phyloP scores from a whole-genome alignment of 2,329 filamentous ascomycete species.

The Davidsoniella eucalypti region DNA sequence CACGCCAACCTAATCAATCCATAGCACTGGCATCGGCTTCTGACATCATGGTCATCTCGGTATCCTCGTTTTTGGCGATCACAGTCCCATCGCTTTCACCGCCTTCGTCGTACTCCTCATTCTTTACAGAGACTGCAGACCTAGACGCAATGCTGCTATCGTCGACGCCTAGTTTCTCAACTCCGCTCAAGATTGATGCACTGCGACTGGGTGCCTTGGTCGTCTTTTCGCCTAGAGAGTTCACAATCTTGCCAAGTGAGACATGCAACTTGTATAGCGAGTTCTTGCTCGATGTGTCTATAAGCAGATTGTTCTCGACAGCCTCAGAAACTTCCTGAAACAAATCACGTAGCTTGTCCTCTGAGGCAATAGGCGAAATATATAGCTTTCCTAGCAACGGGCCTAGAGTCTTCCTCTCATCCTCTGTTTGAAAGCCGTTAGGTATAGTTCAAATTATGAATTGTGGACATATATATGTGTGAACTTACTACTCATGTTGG shows the following conservation, averaged over 20 bases:
- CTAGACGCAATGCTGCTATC: conserved; percentile 4
- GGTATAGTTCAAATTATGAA: conserved; percentile 7
- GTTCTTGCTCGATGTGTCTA: conserved; percentile 45
- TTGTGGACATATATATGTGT: background rate
- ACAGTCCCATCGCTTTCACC: conserved; percentile 10
- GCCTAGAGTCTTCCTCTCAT: conserved; percentile 71
- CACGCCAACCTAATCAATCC: background rate
- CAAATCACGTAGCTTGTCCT: conserved; percentile 39
- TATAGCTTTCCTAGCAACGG: conserved; percentile 69
- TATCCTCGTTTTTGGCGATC: conserved; percentile 8
- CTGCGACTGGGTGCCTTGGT: conserved; percentile 29
- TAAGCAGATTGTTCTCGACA: conserved; percentile 43
- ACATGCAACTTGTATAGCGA: conserved; percentile 53
- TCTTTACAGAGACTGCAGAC: background rate
- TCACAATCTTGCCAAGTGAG: conserved; percentile 50
- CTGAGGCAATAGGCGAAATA: conserved; percentile 49
- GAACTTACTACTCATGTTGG: conserved; percentile 48
- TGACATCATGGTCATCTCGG: conserved; percentile 6
- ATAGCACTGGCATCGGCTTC: conserved; percentile 4
- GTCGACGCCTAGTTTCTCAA: conserved; percentile 1
- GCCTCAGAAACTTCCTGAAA: conserved; percentile 43
- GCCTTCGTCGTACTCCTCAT: conserved; percentile 7
- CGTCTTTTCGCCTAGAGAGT: conserved; percentile 31
- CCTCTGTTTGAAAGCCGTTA: conserved; percentile 35
- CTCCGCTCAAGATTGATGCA: conserved; percentile 19